Conservation (phyloP, 1,284 basidiomycete species). For the Papiliotrema nemorosa region DNA sequence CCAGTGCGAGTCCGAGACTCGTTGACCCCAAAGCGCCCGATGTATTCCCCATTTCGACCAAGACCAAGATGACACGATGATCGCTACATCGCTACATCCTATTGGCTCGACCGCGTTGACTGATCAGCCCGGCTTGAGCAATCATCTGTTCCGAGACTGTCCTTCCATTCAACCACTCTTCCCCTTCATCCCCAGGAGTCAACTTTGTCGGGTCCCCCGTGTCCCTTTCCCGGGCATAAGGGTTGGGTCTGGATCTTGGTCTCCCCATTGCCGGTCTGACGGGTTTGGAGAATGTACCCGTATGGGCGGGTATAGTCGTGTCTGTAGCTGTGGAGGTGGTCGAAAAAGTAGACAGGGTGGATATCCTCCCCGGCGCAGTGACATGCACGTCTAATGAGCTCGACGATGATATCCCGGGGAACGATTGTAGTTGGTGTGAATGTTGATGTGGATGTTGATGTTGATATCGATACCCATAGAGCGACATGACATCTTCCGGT, state of each 20-base stretch:
- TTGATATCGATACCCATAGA: conserved; percentile 15
- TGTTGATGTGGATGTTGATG: neutral
- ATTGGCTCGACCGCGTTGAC: conserved; percentile 21
- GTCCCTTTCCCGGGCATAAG: neutral
- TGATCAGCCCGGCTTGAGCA: conserved; percentile 24
- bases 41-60: no score
- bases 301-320: no score
- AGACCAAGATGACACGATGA: no score
- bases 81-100: no score
- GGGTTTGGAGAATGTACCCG: no score
- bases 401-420: neutral
- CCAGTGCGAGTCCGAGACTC: no score
- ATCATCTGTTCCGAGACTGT: conserved; percentile 31
- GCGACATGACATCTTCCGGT: conserved; percentile 20
- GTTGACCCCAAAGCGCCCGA: no score
- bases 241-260: conserved; percentile 7
- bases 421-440: neutral
- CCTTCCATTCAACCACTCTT: conserved; percentile 18
- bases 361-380: neutral
- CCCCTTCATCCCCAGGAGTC: conserved; percentile 9
- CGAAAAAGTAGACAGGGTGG: neutral
- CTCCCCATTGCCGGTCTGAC: neutral
- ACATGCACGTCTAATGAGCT: neutral
- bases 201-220: neutral
- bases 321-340: conserved; percentile 5